Evolutionary conservation across 441 rosid species (phyloP).

Genomic region (Euphorbia schlechtendalii): DNA sequence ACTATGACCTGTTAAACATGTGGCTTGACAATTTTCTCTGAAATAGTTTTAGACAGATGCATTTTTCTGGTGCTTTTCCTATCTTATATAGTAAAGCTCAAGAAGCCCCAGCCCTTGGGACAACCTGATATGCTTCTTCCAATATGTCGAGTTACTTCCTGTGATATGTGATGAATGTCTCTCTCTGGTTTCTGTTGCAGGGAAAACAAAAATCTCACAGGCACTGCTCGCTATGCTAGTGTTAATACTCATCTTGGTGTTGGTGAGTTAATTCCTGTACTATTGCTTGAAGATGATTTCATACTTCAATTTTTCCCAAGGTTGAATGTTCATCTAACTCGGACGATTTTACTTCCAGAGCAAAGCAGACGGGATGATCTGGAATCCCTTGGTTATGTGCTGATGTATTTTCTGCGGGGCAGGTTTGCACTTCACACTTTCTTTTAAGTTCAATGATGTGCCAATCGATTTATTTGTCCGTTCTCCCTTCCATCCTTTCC

Average conservation of each 20-base stretch:
- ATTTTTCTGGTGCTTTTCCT: too few relatives aligned
- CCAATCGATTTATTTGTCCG: slow-evolving; percentile 11
- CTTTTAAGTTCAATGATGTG: too few relatives aligned
- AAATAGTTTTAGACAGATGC: too few relatives aligned
- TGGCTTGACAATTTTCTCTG: too few relatives aligned
- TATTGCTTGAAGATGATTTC: neutral
- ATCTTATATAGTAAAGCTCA: too few relatives aligned
- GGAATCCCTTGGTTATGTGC: slow-evolving; percentile 89
- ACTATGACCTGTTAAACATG: too few relatives aligned
- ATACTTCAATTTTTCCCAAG: too few relatives aligned
- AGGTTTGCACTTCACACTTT: slow-evolving; percentile 21
- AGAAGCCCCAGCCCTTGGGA: too few relatives aligned
- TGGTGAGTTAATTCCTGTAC: slow-evolving; percentile 54
- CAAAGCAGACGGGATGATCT: slow-evolving; percentile 96
- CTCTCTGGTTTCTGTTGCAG: slow-evolving; percentile 29
- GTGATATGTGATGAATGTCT: too few relatives aligned
- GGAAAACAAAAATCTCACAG: slow-evolving; percentile 86
- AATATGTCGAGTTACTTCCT: too few relatives aligned
- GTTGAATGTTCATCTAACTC: neutral
- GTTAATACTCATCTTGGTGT: slow-evolving; percentile 88
- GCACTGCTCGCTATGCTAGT: slow-evolving; percentile 96
- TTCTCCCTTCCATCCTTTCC: too few relatives aligned
- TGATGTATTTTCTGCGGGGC: slow-evolving; percentile 87
- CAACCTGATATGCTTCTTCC: too few relatives aligned
- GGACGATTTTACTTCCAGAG: slow-evolving; percentile 37